Conservation (phyloP, 176 grass and related monocot species). For the Eleusine indica region DNA sequence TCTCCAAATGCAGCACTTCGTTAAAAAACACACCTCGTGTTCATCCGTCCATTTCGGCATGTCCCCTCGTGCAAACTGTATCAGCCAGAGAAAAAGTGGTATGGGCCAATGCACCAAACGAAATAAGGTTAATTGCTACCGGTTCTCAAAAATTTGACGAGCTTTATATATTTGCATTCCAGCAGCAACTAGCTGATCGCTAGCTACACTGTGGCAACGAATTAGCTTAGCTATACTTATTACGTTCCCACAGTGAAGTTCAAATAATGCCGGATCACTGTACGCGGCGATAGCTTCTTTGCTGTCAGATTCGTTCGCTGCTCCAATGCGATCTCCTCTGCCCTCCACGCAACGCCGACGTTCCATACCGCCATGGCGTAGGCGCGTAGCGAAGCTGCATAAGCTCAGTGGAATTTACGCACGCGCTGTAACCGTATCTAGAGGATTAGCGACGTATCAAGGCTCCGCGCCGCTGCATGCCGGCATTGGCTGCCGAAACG, state of each 20-base stretch:
- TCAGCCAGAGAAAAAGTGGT: background rate
- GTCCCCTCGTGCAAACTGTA: background rate
- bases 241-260: background rate
- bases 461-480: background rate
- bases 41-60: background rate
- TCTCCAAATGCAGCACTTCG: background rate
- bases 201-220: background rate
- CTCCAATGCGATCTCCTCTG: background rate
- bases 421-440: background rate
- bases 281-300: background rate
- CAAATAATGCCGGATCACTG: background rate
- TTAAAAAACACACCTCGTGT: background rate
- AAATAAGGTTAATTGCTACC: background rate
- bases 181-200: background rate
- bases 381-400: background rate
- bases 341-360: background rate
- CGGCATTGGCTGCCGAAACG: conserved; percentile 19
- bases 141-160: background rate
- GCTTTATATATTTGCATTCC: background rate
- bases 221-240: background rate
- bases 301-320: background rate
- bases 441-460: background rate
- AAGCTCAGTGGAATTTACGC: background rate
- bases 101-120: background rate
- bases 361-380: background rate